Conservation (phyloP, 768 basidiomycete genomes). For the Pulveroboletus sp. region DNA sequence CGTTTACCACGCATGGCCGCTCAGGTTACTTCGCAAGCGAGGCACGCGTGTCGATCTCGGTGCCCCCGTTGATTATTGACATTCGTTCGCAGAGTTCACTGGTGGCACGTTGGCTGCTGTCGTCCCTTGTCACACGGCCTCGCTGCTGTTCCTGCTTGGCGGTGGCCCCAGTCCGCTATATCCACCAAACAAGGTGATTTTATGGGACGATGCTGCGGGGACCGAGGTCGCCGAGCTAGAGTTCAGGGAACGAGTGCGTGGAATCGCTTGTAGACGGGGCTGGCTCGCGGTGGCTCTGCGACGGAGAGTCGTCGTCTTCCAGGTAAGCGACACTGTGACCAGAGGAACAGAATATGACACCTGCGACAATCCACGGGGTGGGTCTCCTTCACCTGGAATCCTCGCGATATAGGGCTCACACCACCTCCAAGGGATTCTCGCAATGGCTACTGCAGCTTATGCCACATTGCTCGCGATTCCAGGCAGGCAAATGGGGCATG, state of each 20-base stretch:
- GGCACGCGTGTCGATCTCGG: slow-evolving; percentile 41
- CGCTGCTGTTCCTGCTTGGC: slow-evolving; percentile 80
- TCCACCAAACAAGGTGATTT: slow-evolving; percentile 85
- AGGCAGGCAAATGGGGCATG: slow-evolving; percentile 82
- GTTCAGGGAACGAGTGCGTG: slow-evolving; percentile 79
- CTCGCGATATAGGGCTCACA: slow-evolving; percentile 1
- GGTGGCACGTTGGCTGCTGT: slow-evolving; percentile 76
- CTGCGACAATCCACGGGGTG: slow-evolving; percentile 80
- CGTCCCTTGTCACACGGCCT: slow-evolving; percentile 76
- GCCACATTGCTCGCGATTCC: slow-evolving; percentile 84
- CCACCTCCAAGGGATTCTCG: slow-evolving; percentile 59
- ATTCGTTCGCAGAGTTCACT: slow-evolving; percentile 51
- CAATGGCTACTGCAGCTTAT: slow-evolving; percentile 71
- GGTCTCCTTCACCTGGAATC: slow-evolving; percentile 18
- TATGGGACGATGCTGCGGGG: slow-evolving; percentile 82
- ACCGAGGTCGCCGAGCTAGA: slow-evolving; percentile 83
- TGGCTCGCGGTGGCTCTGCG: slow-evolving; percentile 83
- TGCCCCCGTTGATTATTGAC: slow-evolving; percentile 14
- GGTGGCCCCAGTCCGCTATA: slow-evolving; percentile 86
- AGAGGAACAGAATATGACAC: slow-evolving; percentile 82
- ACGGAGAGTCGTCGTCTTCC: slow-evolving; percentile 73
- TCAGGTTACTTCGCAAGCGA: slow-evolving; percentile 75
- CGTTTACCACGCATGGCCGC: slow-evolving; percentile 71
- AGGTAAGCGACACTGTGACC: slow-evolving; percentile 56
- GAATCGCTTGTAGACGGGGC: slow-evolving; percentile 72